A percentile compares a stretch with the other conserved stretches of the same genome.
Conservation (phyloP, 2,329 filamentous ascomycete genomes). For the Calycina marina region DNA sequence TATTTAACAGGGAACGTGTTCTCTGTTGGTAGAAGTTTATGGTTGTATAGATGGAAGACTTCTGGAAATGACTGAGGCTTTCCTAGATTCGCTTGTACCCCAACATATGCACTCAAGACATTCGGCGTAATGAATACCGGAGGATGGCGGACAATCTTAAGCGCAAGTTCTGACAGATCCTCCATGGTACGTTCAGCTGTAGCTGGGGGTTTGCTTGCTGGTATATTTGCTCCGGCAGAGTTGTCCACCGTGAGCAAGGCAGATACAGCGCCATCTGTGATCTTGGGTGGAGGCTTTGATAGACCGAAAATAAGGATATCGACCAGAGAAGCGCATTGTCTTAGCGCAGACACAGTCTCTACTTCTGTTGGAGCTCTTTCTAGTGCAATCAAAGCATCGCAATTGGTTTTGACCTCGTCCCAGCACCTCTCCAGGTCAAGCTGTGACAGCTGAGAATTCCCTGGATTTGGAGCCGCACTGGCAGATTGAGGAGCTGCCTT, state of each 20-base stretch:
- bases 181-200: constrained; percentile 23
- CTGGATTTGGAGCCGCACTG: not conserved
- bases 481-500: not conserved
- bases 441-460: constrained; percentile 2
- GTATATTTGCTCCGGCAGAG: constrained; percentile 8
- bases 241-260: constrained; percentile 34
- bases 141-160: constrained; percentile 55
- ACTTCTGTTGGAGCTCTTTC: constrained; percentile 14
- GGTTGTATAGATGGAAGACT: constrained; percentile 68
- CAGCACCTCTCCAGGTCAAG: constrained; percentile 12
- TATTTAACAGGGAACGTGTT: constrained; percentile 45
- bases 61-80: constrained; percentile 64
- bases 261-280: constrained; percentile 30
- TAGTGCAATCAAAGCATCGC: constrained; percentile 11
- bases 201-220: constrained; percentile 8
- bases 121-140: constrained; percentile 67
- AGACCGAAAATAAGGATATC: constrained; percentile 8
- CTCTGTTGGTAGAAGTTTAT: constrained; percentile 59
- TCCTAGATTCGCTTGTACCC: constrained; percentile 58
- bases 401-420: constrained; percentile 10
- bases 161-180: constrained; percentile 45
- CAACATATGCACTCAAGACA: constrained; percentile 60
- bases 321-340: constrained; percentile 14
- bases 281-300: constrained; percentile 2
- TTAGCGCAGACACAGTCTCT: constrained; percentile 10